A percentile compares a stretch with the other conserved stretches of the same genome.
These are phyloP conservation scores for Aphanomyces invadans DNA, from an alignment of 352 stramenopile genomes.

Conservation along the genomic window DNA sequence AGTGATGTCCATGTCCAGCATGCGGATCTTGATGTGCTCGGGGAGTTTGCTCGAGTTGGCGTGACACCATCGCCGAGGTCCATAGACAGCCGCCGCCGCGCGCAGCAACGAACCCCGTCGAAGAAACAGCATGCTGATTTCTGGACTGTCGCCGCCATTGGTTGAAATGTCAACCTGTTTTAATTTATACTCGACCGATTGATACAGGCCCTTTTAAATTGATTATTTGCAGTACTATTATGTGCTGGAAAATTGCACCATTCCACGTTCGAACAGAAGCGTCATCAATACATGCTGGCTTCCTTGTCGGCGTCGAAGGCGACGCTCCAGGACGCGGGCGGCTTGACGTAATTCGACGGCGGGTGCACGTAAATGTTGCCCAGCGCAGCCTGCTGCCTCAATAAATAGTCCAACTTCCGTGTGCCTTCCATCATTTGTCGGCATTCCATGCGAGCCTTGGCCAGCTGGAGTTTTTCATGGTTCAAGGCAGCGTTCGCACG, in stretches of 20 bases:
- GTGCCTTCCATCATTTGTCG: constrained; percentile 64
- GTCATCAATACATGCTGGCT: constrained; percentile 8
- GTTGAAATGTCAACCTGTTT: neutral
- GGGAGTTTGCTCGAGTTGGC: constrained; percentile 33
- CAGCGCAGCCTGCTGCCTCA: constrained; percentile 21
- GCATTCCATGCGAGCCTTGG: constrained; percentile 68
- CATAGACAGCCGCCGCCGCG: neutral
- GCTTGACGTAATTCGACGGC: neutral
- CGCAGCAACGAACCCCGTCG: neutral
- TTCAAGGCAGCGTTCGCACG: constrained; percentile 46
- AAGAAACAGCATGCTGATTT: constrained; percentile 17
- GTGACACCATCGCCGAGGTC: constrained; percentile 17
- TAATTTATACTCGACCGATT: neutral
- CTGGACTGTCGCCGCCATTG: neutral
- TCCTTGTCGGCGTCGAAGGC: constrained; percentile 10
- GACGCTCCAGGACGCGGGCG: neutral
- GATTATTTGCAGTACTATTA: neutral
- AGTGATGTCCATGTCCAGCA: constrained; percentile 78
- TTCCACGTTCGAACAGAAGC: too few relatives aligned
- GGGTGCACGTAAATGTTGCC: constrained; percentile 14
- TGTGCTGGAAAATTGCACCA: too few relatives aligned
- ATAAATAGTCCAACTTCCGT: constrained; percentile 32
- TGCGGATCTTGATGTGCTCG: constrained; percentile 79
- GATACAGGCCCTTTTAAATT: neutral
- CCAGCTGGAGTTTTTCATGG: constrained; percentile 56